Evolutionary conservation across 2,329 filamentous ascomycete species (phyloP).

Genomic region (Salinomyces thailandicus): DNA sequence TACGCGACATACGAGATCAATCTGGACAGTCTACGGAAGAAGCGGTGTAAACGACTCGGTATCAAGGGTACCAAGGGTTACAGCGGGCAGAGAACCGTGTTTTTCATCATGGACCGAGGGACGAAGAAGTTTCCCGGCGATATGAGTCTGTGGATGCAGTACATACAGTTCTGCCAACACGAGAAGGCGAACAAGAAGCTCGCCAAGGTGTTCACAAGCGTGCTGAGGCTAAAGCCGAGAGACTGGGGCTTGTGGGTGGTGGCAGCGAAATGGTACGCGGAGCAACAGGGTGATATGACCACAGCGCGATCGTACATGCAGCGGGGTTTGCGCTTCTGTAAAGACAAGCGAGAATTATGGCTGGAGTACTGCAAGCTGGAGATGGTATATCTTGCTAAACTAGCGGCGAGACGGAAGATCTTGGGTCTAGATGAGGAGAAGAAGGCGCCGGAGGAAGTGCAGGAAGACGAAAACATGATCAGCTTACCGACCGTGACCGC

Average conservation of each 20-base stretch:
- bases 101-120: constrained; percentile 79
- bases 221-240: constrained; percentile 74
- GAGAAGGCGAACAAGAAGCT: constrained; percentile 53
- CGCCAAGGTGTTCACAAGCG: constrained; percentile 50
- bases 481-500: constrained; percentile 49
- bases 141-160: constrained; percentile 76
- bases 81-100: constrained; percentile 69
- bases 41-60: constrained; percentile 70
- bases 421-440: constrained; percentile 48
- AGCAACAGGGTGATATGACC: constrained; percentile 75
- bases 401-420: constrained; percentile 62
- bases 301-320: constrained; percentile 78
- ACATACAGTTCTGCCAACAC: constrained; percentile 68
- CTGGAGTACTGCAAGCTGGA: constrained; percentile 83
- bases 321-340: constrained; percentile 82
- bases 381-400: constrained; percentile 80
- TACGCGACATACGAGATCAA: constrained; percentile 67
- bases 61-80: constrained; percentile 58
- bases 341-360: constrained; percentile 63
- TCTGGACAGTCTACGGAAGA: constrained; percentile 63
- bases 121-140: constrained; percentile 77
- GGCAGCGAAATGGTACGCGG: constrained; percentile 67
- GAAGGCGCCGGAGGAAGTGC: constrained; percentile 33
- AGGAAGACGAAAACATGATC: constrained; percentile 41
- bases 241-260: constrained; percentile 76